Evolutionary conservation across 2,329 filamentous ascomycete species (phyloP).

Genomic region (Ploettnerulaceae sp.): DNA sequence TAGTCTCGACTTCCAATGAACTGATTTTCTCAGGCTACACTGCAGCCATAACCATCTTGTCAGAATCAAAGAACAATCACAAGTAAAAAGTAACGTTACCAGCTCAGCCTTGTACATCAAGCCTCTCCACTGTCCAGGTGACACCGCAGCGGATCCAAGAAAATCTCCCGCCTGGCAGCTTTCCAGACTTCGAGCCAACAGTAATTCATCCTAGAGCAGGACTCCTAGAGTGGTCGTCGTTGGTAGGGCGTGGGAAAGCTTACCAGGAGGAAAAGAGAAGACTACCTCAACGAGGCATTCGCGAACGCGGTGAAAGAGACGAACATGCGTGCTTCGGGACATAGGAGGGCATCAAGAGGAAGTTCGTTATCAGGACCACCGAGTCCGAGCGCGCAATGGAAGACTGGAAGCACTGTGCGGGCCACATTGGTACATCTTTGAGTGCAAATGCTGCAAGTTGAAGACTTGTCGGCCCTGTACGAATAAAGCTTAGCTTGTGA

Average conservation of each 20-base stretch:
- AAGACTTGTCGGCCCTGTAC: slow-evolving; percentile 56
- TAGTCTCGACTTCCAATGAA: too few relatives aligned
- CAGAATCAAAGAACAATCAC: too few relatives aligned
- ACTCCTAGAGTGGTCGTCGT: slow-evolving; percentile 14
- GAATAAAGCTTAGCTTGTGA: slow-evolving; percentile 25
- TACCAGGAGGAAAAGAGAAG: slow-evolving; percentile 7
- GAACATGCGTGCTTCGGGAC: background rate
- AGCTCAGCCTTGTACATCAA: too few relatives aligned
- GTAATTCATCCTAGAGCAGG: slow-evolving; percentile 14
- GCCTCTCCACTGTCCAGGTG: too few relatives aligned
- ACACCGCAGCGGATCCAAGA: background rate
- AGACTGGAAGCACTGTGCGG: slow-evolving; percentile 36
- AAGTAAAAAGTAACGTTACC: too few relatives aligned
- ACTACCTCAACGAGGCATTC: slow-evolving; percentile 3
- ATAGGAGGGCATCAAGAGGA: slow-evolving; percentile 6
- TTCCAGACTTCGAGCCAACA: slow-evolving; percentile 1
- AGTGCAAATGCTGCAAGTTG: slow-evolving; percentile 64
- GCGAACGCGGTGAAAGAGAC: slow-evolving; percentile 13
- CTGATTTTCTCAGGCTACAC: too few relatives aligned
- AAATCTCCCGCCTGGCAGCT: slow-evolving; percentile 8
- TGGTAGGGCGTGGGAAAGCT: slow-evolving; percentile 15
- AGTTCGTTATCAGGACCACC: slow-evolving; percentile 7
- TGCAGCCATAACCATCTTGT: too few relatives aligned
- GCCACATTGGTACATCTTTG: slow-evolving; percentile 63
- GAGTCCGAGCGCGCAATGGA: slow-evolving; percentile 12